Base-by-base conservation (phyloP, 805 yeast genomes). In the Yarrowia alimentaria region DNA sequence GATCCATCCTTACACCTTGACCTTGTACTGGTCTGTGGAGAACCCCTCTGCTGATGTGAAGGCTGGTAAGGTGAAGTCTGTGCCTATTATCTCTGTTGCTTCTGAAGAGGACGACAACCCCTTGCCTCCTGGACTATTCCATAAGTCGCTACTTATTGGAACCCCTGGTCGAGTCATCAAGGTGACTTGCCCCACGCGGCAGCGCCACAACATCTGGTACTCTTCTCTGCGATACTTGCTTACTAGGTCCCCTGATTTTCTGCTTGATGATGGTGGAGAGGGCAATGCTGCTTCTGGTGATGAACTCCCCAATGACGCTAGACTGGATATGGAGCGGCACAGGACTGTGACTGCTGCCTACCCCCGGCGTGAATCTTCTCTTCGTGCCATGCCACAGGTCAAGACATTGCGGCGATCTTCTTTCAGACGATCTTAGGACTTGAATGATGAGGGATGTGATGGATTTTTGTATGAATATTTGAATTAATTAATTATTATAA, bases 1-100 rank as follows among this genome's bases (percentile, higher is more conserved):
- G 98, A 79, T 93, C 35, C 95, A 91, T 67, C 98, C 99, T 3
- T 90, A 90, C 66, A 83, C 93, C 7, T 69, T 88, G 71, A 87
- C 96, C 0, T 71, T 91, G 38, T 89, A 87, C 66, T 91, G 99
- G 99, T 82, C 91, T 3, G 74, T 77, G 5, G 74, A 80, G 10
- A 86, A 85, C 61, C 97, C 97, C 1, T 83, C 83, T 0, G 63
- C 84, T 40, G 82, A 84, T 57, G 85, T 88, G 8, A 51, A 42
- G 28, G 69, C 81, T 0, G 79, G 77, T 24, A 80, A 77, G 60
- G 84, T 94, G 3, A 78, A 81, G 58, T 89, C 93, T 11, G 80
- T 87, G 51, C 90, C 94, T 0, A 88, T 91, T 48, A 64, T 81
- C 14, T 76, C 81, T 7, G 93, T 90, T 24, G 85, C 84, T 60